Base-by-base conservation (phyloP, 2,329 filamentous ascomycete genomes). In the Colletotrichum filicis region DNA sequence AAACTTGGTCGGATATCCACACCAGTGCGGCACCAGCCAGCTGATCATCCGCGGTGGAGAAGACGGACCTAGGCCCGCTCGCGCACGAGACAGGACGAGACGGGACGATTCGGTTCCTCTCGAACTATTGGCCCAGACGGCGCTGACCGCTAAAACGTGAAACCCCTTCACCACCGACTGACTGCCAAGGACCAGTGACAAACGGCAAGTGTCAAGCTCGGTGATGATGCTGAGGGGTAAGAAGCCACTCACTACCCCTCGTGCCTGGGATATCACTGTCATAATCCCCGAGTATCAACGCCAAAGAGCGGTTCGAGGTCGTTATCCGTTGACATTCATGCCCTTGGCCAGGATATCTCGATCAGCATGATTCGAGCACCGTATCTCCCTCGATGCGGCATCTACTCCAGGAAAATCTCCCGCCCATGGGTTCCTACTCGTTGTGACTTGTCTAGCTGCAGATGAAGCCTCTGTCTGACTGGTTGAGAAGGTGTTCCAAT, bases 41-140 rank as follows among this genome's bases (percentile, higher is more conserved):
- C 66, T 74, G 70, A 74, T 74, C 73, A 74, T 74, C 73, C 70
- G 73, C 62, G 19, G 61, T 74, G 73, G 71, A 59, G 57, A 72
- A 71, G 55, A 62, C 71, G 63, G 71, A 71, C 57, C 68, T 62
- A 30, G 68, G 49, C 68, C 70, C 70, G 59, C 66, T 49, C 32
- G 60, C 49, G 66, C 66, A 73, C 70, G 70, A 70, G 70, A 70
- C 70, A 70, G 37, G 66, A 61, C 60, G 35, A 73, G 59, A 72
- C 65, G 69, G 65, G 57, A 63, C 30, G 69, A 58, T 73, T 73
- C 32, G 59, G 30, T 59, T 30, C 42, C 46, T 55, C 46, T 64
- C 24, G 56, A 69, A 69, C 70, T 60, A 73, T 73, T 73, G 70
- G 70, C 35, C 35, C 66, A 70, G 66, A 65, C 42, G 63, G 61